Evolutionary conservation across 805 yeast species (phyloP), one percentile per base, ranked within the genome.

Genomic region (Cyberlindnera mycetangii): DNA sequence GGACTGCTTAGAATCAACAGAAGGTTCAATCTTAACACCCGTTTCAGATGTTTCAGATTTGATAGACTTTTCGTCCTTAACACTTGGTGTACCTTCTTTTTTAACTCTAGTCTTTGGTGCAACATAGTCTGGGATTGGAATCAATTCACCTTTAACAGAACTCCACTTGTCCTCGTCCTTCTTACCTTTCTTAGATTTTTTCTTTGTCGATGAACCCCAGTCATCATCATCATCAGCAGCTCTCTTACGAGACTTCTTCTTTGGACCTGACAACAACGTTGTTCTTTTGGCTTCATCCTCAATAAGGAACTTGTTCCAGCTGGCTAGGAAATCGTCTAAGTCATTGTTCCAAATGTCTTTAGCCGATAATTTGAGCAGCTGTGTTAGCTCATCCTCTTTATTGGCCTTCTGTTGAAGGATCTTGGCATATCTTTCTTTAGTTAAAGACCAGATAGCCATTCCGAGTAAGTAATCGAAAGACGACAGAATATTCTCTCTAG

Each of bases 401-500:
- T 71, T 83, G 45, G 80, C 87, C 49, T 79, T 76, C 61, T 90
- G 95, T 42, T 74, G 74, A 56, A 89, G 69, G 52, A 93, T 70
- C 53, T 78, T 82, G 57, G 88, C 90, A 60, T 90, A 93, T 55
- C 93, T 78, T 66, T 93, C 99, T 47, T 74, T 75, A 0, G 99
- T 92, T 60, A 93, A 77, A 31, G 97, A 85, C 93, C 97, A 89
- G 52, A 93, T 82, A 28, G 89, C 79, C 96, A 93, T 86, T 42
- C 93, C 95, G 42, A 93, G 72, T 51, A 93, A 72, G 56, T 93
- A 93, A 58, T 93, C 98, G 64, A 80, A 92, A 7, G 83, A 72
- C 9, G 89, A 78, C 41, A 74, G 73, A 14, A 77, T 67, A 19
- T 80, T 83, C 39, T 59, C 76, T 63, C 64, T 71, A 14, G 66